phyloP scores from a whole-genome alignment of 495 filamentous ascomycete species.

The Choiromyces venosus region DNA sequence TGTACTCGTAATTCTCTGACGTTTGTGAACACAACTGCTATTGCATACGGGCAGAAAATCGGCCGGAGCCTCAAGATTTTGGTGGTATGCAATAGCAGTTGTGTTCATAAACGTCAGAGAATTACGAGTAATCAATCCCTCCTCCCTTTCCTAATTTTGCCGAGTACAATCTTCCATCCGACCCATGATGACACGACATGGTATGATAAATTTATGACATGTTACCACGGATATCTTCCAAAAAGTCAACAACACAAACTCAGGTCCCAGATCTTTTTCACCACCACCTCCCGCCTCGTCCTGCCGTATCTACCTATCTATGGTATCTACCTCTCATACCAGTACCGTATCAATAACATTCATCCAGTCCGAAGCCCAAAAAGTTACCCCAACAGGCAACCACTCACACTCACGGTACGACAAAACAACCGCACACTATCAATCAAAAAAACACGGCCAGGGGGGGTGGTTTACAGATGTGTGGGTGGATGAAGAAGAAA shows the following conservation, averaged over 20 bases:
- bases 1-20: no score
- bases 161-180: background rate
- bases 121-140: no score
- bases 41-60: no score
- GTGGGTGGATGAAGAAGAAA: background rate
- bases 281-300: background rate
- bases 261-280: background rate
- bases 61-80: no score
- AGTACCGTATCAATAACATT: background rate
- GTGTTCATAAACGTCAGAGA: no score
- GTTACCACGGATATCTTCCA: background rate
- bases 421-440: background rate
- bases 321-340: background rate
- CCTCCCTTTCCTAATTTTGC: background rate
- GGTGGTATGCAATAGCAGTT: no score
- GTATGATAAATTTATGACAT: background rate
- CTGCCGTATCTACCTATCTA: background rate
- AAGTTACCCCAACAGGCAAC: background rate
- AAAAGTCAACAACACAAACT: background rate
- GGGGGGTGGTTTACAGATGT: background rate
- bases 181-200: background rate
- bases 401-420: background rate
- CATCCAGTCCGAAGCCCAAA: background rate
- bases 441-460: no score
- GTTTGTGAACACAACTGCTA: no score